Conservation (phyloP, 2,329 filamentous ascomycete species). For the Diaporthe vexans region DNA sequence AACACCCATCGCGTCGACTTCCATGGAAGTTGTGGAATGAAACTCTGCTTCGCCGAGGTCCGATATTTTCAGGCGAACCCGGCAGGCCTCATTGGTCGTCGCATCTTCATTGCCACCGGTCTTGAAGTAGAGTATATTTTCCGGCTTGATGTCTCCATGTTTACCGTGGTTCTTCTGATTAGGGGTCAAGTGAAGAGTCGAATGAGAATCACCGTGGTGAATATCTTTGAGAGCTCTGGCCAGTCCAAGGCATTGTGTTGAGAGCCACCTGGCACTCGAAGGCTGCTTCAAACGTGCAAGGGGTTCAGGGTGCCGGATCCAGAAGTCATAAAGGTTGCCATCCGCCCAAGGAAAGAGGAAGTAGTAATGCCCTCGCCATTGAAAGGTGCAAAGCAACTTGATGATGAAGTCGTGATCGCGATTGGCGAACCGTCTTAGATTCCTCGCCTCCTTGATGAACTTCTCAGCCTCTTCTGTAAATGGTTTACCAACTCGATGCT, state of each 20-base stretch:
- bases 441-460: conserved; percentile 10
- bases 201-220: background rate
- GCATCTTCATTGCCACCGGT: background rate
- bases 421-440: background rate
- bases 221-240: conserved; percentile 2
- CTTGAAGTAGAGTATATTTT: conserved; percentile 16
- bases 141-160: conserved; percentile 25
- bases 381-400: conserved; percentile 3
- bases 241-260: conserved; percentile 7
- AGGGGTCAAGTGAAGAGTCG: background rate
- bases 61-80: conserved; percentile 12
- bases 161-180: background rate
- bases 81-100: background rate
- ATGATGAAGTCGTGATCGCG: conserved; percentile 11
- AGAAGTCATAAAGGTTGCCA: conserved; percentile 6
- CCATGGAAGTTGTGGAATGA: background rate
- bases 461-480: background rate
- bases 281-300: background rate
- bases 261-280: background rate
- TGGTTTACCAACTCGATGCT: background rate
- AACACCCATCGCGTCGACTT: background rate
- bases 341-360: conserved; percentile 24
- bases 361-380: conserved; percentile 14
- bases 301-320: background rate
- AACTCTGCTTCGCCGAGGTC: conserved; percentile 19